phyloP scores from a whole-genome alignment of 2,329 filamentous ascomycete species.

The Sarocladium kiliense region DNA sequence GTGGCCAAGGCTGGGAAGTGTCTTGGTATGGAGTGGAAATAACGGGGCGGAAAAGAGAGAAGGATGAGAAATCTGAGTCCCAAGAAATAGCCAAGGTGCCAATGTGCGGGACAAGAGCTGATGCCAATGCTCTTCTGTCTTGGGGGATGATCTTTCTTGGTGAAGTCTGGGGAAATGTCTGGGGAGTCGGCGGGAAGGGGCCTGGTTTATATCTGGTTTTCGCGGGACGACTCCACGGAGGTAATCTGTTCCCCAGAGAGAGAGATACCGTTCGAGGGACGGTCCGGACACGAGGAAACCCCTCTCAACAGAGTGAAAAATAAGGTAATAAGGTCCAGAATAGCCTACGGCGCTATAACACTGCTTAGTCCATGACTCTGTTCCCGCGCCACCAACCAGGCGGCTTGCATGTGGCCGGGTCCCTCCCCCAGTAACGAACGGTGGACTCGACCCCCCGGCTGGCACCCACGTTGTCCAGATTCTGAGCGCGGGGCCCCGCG shows the following conservation, averaged over 20 bases:
- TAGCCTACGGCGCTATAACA: conserved; percentile 2
- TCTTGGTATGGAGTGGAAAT: background rate
- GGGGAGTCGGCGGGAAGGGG: background rate
- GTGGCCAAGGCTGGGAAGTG: background rate
- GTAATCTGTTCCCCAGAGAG: too few species aligned
- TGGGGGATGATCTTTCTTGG: background rate
- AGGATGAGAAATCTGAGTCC: too few species aligned
- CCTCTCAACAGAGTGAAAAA: background rate
- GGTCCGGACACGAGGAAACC: background rate
- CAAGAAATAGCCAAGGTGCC: conserved; percentile 5
- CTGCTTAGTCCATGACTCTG: conserved; percentile 5
- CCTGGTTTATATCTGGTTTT: background rate
- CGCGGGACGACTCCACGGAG: background rate
- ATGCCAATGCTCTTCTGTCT: background rate
- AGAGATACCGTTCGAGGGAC: too few species aligned
- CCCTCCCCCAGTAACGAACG: too few species aligned
- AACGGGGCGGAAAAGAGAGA: background rate
- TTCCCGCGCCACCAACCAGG: conserved; percentile 1
- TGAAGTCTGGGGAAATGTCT: conserved; percentile 4
- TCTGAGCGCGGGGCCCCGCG: background rate
- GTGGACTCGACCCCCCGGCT: background rate
- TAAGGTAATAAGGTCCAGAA: conserved; percentile 1
- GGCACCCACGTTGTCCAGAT: background rate
- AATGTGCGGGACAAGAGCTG: background rate
- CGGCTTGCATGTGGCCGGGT: background rate